Percentiles rank a stretch among this genome's conserved stretches.
These are phyloP conservation scores for Aegilops umbellulata DNA, from an alignment of 176 grass and related monocot species.

Conservation along the genomic window DNA sequence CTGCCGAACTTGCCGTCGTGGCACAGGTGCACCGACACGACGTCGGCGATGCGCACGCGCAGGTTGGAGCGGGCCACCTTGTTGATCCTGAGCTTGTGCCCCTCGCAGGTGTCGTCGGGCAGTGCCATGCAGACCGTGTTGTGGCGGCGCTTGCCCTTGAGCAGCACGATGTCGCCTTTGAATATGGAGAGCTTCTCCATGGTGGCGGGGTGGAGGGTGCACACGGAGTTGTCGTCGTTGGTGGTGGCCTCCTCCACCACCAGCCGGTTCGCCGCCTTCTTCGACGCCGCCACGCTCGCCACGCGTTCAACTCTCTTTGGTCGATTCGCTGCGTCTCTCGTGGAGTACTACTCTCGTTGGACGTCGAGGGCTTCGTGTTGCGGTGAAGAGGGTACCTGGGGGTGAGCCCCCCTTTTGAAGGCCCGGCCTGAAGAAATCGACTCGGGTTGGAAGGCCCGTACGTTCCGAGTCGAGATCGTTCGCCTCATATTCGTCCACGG, in stretches of 20 bases:
- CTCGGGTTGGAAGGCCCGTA: too few species aligned
- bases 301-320: background rate
- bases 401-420: background rate
- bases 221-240: constrained; percentile 46
- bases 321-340: background rate
- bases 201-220: constrained; percentile 46
- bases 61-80: constrained; percentile 49
- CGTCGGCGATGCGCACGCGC: constrained; percentile 52
- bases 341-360: background rate
- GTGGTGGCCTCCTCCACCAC: constrained; percentile 46
- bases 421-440: too few species aligned
- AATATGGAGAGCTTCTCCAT: constrained; percentile 58
- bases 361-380: background rate
- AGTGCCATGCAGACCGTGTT: constrained; percentile 55
- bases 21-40: constrained; percentile 60
- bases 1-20: constrained; percentile 45
- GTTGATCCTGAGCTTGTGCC: constrained; percentile 48
- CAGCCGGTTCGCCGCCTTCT: constrained; percentile 49
- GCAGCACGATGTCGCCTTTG: constrained; percentile 42
- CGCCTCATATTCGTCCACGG: too few species aligned
- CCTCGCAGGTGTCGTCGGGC: constrained; percentile 42
- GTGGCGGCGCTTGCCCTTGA: constrained; percentile 67
- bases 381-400: background rate
- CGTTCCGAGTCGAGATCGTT: too few species aligned
- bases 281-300: background rate